Evolutionary conservation across 306 rosid species (phyloP).

Genomic region (Clitoria ternatea): DNA sequence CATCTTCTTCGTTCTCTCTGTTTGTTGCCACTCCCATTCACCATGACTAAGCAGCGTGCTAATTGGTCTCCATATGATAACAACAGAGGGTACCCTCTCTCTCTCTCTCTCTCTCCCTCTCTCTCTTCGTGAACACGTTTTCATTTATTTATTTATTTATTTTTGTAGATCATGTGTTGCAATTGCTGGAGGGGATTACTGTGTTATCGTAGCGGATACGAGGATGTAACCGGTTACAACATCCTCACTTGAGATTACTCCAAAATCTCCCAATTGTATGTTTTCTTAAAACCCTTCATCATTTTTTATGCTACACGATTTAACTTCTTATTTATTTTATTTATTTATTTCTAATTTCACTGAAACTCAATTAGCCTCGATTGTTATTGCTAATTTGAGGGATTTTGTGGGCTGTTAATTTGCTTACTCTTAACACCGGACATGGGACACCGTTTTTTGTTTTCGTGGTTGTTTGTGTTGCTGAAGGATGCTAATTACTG

Average conservation of each 20-base stretch:
- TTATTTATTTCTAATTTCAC: not conserved
- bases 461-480: not conserved
- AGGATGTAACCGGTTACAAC: conserved; percentile 90
- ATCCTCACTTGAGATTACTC: conserved; percentile 95
- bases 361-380: not conserved
- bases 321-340: not conserved
- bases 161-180: conserved; percentile 84
- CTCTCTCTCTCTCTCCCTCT: not conserved
- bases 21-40: not conserved
- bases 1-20: not conserved
- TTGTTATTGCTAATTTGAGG: not conserved
- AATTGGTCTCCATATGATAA: conserved; percentile 97
- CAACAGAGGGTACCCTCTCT: conserved; percentile 78
- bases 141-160: not conserved
- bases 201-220: conserved; percentile 90
- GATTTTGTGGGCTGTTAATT: not conserved
- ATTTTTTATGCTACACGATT: not conserved
- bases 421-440: not conserved
- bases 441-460: not conserved
- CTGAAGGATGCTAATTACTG: not conserved
- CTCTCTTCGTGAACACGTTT: not conserved
- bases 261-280: conserved; percentile 72
- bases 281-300: too few species aligned
- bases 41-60: conserved; percentile 80
- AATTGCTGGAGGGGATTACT: conserved; percentile 90